Evolutionary conservation across 2,329 filamentous ascomycete genomes (phyloP).

Genomic region (Akanthomyces dipterigenus): DNA sequence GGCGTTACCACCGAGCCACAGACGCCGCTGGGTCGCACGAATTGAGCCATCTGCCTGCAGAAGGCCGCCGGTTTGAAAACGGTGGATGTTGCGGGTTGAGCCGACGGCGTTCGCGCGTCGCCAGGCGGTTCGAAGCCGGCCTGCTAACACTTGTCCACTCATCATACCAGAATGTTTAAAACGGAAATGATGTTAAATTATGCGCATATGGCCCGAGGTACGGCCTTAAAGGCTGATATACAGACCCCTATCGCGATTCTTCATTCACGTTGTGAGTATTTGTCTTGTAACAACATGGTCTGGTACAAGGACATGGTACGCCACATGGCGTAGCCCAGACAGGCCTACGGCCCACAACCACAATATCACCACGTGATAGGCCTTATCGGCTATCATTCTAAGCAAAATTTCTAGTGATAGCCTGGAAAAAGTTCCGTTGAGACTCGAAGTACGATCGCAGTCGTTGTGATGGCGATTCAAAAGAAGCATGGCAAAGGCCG

Average conservation of each 20-base stretch:
- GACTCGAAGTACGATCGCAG: background rate
- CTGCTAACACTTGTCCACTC: slow-evolving; percentile 49
- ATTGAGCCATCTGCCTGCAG: slow-evolving; percentile 58
- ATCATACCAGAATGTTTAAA: slow-evolving; percentile 18
- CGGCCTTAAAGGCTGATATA: slow-evolving; percentile 5
- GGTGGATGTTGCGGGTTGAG: slow-evolving; percentile 58
- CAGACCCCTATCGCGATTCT: background rate
- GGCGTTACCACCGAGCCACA: slow-evolving; percentile 74
- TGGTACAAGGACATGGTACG: background rate
- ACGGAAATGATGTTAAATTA: background rate
- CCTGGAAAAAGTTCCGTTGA: slow-evolving; percentile 6
- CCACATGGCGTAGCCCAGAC: slow-evolving; percentile 1
- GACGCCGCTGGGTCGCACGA: slow-evolving; percentile 53
- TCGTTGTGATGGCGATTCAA: slow-evolving; percentile 70
- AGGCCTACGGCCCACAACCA: background rate
- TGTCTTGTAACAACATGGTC: background rate
- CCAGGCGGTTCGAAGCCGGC: slow-evolving; percentile 61
- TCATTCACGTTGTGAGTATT: slow-evolving; percentile 2
- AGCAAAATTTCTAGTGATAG: slow-evolving; percentile 28
- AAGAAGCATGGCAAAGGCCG: slow-evolving; percentile 99
- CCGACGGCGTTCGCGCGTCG: slow-evolving; percentile 48
- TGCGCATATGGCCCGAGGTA: background rate
- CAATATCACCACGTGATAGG: slow-evolving; percentile 29
- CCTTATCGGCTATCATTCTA: slow-evolving; percentile 21
- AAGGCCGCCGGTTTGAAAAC: slow-evolving; percentile 60